Evolutionary conservation across 148 eudicot genomes (phyloP), one percentile per base, ranked within the genome.

Genomic region (Camellia japonica): DNA sequence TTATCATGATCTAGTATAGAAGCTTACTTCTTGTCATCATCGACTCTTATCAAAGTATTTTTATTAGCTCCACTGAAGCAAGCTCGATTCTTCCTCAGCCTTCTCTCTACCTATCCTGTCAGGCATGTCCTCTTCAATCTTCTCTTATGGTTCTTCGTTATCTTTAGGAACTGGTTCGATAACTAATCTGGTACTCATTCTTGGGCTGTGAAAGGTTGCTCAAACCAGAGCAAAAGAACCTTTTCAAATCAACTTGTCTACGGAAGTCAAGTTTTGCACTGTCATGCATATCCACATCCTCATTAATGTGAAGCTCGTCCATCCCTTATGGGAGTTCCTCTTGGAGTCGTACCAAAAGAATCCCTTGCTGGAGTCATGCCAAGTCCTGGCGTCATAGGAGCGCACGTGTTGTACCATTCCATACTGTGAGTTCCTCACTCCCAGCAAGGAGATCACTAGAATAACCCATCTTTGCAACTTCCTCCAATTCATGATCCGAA

Each of bases 111-210:
- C 94, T 76, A 95, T 73, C 83, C 94, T 86, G 77, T 93, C 98
- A 46, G 98, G 93, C 98, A 95, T 95, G 73, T 95, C 98, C 80
- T 95, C 97, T 79, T 95, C 98, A 70, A 93, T 95, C 82, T 77
- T 90, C 78, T 93, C 97, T 81, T 93, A 96, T 7, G 87, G 88
- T 71, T 95, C 98, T 79, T 93, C 97, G 65, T 71, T 76, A 61
- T 93, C 98, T 68, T 95, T 97, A 16, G 91, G 91, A 14, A 79
- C 81, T 13, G 92, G 94, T 38, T 87, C 94, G 75, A 90, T 82
- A 75, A 88, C 96, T 78, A 30, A 95, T 92, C 79, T 93, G 96
- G 82, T 95, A 95, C 84, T 93, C 98, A 80, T 95, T 94, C 86
- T 88, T 94, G 42, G 98, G 98, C 82, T 95, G 94, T 5, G 98